Conservation (phyloP, 768 basidiomycete genomes). For the Lentinula lateritia region DNA sequence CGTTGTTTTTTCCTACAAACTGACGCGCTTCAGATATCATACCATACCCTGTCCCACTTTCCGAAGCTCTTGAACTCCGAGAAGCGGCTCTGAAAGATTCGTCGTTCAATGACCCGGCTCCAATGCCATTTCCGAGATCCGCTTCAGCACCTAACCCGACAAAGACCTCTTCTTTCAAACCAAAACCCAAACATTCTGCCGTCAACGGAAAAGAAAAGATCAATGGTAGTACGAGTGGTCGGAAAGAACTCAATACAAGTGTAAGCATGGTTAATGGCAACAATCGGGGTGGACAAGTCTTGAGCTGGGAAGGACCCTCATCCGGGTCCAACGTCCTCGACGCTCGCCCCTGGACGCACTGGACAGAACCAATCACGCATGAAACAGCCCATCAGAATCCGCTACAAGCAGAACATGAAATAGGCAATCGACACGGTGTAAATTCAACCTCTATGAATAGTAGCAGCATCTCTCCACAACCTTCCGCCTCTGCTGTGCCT, state of each 20-base stretch:
- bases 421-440: background rate
- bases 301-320: background rate
- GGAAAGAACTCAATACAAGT: slow-evolving; percentile 19
- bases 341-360: slow-evolving; percentile 7
- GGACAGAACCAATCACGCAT: slow-evolving; percentile 1
- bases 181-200: slow-evolving; percentile 30
- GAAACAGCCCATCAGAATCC: background rate
- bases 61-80: slow-evolving; percentile 54
- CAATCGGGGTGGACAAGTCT: slow-evolving; percentile 10
- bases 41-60: slow-evolving; percentile 53
- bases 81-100: slow-evolving; percentile 43
- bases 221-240: slow-evolving; percentile 20
- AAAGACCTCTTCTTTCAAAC: slow-evolving; percentile 21
- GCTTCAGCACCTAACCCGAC: slow-evolving; percentile 10
- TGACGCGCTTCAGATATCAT: slow-evolving; percentile 48
- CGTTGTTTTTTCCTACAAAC: background rate
- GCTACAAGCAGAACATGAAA: background rate
- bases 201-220: slow-evolving; percentile 29
- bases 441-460: slow-evolving; percentile 16
- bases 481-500: background rate
- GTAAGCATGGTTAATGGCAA: slow-evolving; percentile 20
- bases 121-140: slow-evolving; percentile 21
- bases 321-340: slow-evolving; percentile 2
- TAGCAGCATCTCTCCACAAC: slow-evolving; percentile 5
- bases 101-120: slow-evolving; percentile 53